These are phyloP conservation scores for Heteromeles arbutifolia DNA, from an alignment of 306 rosid species.

Conservation along the genomic window DNA sequence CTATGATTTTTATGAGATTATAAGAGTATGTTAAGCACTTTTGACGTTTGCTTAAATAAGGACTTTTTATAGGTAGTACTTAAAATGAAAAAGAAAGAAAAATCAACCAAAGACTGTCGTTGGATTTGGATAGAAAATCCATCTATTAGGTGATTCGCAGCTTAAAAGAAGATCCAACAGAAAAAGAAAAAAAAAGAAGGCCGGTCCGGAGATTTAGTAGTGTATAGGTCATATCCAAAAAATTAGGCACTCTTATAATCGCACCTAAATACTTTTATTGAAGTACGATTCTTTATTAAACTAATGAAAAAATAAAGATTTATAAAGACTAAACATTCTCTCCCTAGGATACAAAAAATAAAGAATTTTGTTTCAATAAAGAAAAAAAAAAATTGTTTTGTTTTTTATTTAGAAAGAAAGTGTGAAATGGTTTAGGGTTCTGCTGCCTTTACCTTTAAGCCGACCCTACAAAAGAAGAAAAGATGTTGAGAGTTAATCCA, in stretches of 20 bases:
- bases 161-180: not conserved
- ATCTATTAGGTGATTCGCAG: not conserved
- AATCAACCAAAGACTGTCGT: not conserved
- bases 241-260: not conserved
- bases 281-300: too few relatives aligned
- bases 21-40: not conserved
- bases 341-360: too few relatives aligned
- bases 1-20: not conserved
- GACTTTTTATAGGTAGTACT: not conserved
- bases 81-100: not conserved
- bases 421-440: too few relatives aligned
- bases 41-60: too few relatives aligned
- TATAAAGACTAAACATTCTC: too few relatives aligned
- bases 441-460: too few relatives aligned
- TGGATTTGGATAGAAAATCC: not conserved
- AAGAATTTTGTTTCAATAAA: too few relatives aligned
- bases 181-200: not conserved
- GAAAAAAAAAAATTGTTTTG: too few relatives aligned
- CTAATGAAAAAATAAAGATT: too few relatives aligned
- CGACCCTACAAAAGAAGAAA: not conserved
- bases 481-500: too few relatives aligned
- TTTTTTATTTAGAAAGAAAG: too few relatives aligned
- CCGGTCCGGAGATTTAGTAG: not conserved
- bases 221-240: not conserved
- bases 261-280: too few relatives aligned